Conservation (phyloP, 305 asterid genomes). For the Fraxinus sp. region DNA sequence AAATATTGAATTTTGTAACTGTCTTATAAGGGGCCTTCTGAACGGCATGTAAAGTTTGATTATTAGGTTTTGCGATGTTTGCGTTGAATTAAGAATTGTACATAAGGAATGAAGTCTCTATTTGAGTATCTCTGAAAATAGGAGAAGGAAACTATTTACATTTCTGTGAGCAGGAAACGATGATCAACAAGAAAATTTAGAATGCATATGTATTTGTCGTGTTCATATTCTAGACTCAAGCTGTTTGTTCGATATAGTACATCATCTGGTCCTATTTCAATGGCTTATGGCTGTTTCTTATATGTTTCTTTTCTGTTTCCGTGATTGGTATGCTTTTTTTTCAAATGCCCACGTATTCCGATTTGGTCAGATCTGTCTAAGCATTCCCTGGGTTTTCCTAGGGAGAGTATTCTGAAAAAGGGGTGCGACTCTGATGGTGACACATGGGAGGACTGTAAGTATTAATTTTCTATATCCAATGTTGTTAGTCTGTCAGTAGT, state of each 20-base stretch:
- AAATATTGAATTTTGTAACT: not conserved
- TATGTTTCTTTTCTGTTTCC: not conserved
- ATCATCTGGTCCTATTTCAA: not conserved
- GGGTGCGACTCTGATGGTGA: slow-evolving; percentile 87
- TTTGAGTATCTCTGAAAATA: not conserved
- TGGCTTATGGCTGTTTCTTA: slow-evolving; percentile 4
- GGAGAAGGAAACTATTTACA: not conserved
- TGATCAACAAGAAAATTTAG: not conserved
- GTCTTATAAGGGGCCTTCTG: not conserved
- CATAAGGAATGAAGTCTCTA: not conserved
- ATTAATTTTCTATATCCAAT: slow-evolving; percentile 4
- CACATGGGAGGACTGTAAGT: slow-evolving; percentile 81
- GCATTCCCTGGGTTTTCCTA: slow-evolving; percentile 32
- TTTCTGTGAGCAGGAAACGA: slow-evolving; percentile 3
- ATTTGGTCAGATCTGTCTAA: slow-evolving; percentile 1
- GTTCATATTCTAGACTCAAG: not conserved
- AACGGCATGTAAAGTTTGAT: not conserved
- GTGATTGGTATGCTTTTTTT: not conserved
- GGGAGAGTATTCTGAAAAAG: slow-evolving; percentile 90
- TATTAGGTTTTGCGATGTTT: not conserved
- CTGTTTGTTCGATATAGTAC: not conserved
- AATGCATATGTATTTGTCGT: not conserved
- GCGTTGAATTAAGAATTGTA: not conserved
- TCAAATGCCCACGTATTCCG: not conserved
- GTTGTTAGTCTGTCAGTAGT: not conserved